Evolutionary conservation across 495 filamentous ascomycete species (phyloP), one percentile per base, ranked within the genome.

Genomic region (Tuber magnatum): DNA sequence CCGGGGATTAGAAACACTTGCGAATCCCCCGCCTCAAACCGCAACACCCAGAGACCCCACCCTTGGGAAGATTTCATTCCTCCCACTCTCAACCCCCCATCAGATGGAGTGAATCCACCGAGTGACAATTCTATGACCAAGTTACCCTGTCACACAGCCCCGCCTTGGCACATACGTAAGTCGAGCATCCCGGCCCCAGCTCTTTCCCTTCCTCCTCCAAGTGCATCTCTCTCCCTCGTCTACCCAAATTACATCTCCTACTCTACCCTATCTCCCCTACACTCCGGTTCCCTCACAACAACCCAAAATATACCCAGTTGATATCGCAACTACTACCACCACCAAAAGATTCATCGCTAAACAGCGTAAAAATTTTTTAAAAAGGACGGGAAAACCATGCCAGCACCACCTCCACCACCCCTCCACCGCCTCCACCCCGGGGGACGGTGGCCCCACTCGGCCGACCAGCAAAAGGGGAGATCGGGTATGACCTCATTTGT

Each of bases 371-470:
- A 75, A n/a, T n/a, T n/a, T n/a, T n/a, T n/a, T n/a, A 75, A 22
- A 32, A 40, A 40, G 20, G 51, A 8, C 39, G 22, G 42, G 43
- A 51, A 61, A 35, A 68, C 10, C 46, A 76, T 76, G 74, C 76
- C 80, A 40, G 65, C 79, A 41, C 81, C 81, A 56, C 81, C 81
- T n/a, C 81, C 81, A 8, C 81, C 77, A 16, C 81, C 78, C 74
- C 81, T n/a, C 78, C 81, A 20, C 78, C 81, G 24, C 81, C 81
- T 28, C 81, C 81, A 22, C 78, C 81, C 69, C 77, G 3, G 77
- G 80, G 35, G 80, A 78, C 74, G 65, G 65, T 5, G 71, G 70
- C 44, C 44, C 72, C 68, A 61, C n/a, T 69, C 65, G 48, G 72
- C 18, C 70, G 70, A 8, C 68, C 78, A 38, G 1, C 72, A 65